A percentile compares a stretch with the other conserved stretches of the same genome.
These are phyloP conservation scores for Globisporangium rhizosaccharum DNA, from an alignment of 352 stramenopile genomes.

Conservation along the genomic window DNA sequence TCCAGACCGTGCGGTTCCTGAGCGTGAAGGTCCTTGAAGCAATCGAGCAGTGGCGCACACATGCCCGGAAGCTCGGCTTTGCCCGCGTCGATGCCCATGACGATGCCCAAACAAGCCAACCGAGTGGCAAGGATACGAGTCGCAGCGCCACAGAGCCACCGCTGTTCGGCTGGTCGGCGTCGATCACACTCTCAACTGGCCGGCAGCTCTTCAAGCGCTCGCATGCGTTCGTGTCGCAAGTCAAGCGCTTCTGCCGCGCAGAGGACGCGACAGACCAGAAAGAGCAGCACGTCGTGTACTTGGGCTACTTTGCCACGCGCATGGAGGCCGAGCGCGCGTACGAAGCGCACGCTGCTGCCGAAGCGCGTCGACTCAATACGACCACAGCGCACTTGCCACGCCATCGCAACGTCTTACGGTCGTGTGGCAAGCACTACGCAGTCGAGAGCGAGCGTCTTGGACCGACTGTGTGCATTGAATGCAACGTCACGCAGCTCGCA, in stretches of 20 bases:
- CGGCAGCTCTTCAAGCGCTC: constrained; percentile 65
- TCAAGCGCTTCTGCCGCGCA: constrained; percentile 65
- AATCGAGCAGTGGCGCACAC: constrained; percentile 55
- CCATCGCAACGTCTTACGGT: constrained; percentile 61
- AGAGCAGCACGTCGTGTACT: constrained; percentile 60
- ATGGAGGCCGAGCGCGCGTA: constrained; percentile 68
- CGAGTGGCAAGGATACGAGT: not conserved
- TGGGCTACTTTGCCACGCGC: constrained; percentile 63
- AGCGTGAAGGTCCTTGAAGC: constrained; percentile 64
- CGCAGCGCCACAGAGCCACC: constrained; percentile 15
- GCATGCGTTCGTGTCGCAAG: constrained; percentile 59
- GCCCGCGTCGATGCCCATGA: constrained; percentile 24
- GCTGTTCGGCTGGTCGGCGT: constrained; percentile 56
- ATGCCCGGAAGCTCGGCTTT: constrained; percentile 50
- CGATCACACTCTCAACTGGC: constrained; percentile 62
- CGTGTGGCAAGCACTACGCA: constrained; percentile 75
- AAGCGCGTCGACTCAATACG: constrained; percentile 65
- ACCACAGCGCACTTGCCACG: constrained; percentile 45
- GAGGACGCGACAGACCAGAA: constrained; percentile 45
- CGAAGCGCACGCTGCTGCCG: constrained; percentile 48
- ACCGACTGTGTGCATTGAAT: constrained; percentile 75
- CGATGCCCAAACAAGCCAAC: not conserved
- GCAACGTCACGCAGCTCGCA: constrained; percentile 51
- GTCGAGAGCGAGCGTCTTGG: constrained; percentile 70
- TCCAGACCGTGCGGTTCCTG: constrained; percentile 56